Percentiles rank a stretch among this genome's conserved stretches.
phyloP scores from a whole-genome alignment of 2,329 filamentous ascomycete species.

The Drechslerella dactyloides region DNA sequence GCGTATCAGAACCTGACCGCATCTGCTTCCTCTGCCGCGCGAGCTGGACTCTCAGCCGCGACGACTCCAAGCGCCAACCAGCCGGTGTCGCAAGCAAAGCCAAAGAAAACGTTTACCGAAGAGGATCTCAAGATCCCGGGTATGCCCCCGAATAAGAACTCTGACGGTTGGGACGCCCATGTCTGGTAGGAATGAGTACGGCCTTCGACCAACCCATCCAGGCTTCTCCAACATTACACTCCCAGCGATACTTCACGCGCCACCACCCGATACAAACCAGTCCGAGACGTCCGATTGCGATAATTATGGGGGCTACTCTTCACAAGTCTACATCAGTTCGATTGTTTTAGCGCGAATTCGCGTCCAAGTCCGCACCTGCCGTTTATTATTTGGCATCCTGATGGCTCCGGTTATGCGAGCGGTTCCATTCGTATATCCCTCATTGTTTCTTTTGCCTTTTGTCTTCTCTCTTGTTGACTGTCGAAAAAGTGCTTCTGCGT shows the following conservation, averaged over 20 bases:
- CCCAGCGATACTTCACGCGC: too few relatives aligned
- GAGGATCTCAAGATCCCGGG: conserved; percentile 39
- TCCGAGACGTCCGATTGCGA: too few relatives aligned
- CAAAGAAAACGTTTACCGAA: conserved; percentile 26
- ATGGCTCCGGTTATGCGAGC: background rate
- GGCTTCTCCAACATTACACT: too few relatives aligned
- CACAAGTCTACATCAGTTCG: background rate
- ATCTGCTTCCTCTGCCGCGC: conserved; percentile 18
- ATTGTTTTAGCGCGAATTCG: background rate
- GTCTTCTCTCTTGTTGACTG: background rate
- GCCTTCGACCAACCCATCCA: background rate
- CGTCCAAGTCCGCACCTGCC: background rate
- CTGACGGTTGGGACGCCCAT: conserved; percentile 44
- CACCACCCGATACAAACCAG: too few relatives aligned
- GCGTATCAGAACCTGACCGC: conserved; percentile 33
- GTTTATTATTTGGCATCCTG: background rate
- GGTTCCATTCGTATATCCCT: background rate
- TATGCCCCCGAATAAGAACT: conserved; percentile 27
- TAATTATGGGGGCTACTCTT: too few relatives aligned
- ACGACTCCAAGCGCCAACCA: background rate
- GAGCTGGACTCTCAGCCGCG: background rate
- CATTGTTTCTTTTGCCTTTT: background rate
- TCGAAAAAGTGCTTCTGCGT: background rate
- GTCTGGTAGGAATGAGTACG: conserved; percentile 29
- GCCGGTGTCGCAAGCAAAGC: conserved; percentile 17